Base-by-base conservation (phyloP, 352 stramenopile species). In the Pythium brachiatum region DNA sequence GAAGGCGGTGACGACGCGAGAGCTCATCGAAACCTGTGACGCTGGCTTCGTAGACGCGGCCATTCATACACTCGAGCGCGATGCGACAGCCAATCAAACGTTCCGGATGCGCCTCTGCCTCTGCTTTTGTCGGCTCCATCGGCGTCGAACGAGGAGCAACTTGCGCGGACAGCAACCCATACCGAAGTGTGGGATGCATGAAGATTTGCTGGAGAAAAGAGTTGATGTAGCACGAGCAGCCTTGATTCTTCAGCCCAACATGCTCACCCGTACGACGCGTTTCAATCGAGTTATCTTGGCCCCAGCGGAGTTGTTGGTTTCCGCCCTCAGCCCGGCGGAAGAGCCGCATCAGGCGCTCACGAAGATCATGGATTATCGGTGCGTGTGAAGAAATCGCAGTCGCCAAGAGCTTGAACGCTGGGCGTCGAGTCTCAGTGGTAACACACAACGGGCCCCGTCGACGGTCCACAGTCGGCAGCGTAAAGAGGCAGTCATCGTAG, bases 141-240 rank as follows among this genome's bases (percentile, higher is more conserved):
- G 81, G 71, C 29, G 73, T 78, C 15, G 75, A 72, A 11, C 76
- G 73, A 38, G 80, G 70, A 39, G 77, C 53, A 13, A 96, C 85
- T 51, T 90, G 78, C 13, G 87, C 87, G 20, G 75, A 74, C 50
- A 97, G 29, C 31, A 97, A 57, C 15, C 87, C 89, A 70, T 93
- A 78, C 2, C 83, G 74, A 26, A 97, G 70, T 9, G 75, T 89
- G 3, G 82, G 78, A 43, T 94, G 82, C 82, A 96, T 96, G 60
- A 96, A 99, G 12, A 99, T 71, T 64, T 99, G 96, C 72, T 99
- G 98, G 18, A 99, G 76, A 18, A 99, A 92, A 1, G 95, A 99
- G 70, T 99, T 99, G 94, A 99, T 99, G 83, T 99, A 99, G 81
- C 98, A 99, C 9, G 97, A 99, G 71, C 96, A 99, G 50, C 97